These are phyloP conservation scores for Kwoniella mangroviensis DNA, from an alignment of 768 basidiomycete genomes.

Conservation along the genomic window DNA sequence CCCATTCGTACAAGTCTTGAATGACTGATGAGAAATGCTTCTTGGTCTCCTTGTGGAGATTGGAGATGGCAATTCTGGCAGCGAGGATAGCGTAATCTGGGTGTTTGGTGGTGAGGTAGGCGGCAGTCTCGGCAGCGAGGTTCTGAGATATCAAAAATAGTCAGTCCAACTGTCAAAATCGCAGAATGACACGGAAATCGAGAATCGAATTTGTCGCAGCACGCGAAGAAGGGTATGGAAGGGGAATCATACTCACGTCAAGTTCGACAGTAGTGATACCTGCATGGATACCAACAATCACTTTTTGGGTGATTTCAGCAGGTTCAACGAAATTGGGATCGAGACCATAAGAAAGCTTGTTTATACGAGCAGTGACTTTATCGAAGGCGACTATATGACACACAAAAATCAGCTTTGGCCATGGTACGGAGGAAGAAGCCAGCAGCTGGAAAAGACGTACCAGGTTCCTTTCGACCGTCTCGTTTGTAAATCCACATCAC, in stretches of 20 bases:
- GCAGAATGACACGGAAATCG: not conserved
- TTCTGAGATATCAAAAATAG: constrained; percentile 64
- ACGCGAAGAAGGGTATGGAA: not conserved
- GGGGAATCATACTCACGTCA: constrained; percentile 67
- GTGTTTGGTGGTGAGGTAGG: constrained; percentile 94
- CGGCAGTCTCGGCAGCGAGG: constrained; percentile 94
- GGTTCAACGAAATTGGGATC: constrained; percentile 90
- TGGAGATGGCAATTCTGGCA: constrained; percentile 97
- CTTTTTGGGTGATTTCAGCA: constrained; percentile 71
- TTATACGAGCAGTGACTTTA: constrained; percentile 56
- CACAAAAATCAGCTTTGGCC: not conserved
- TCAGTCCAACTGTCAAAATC: not conserved
- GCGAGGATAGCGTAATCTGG: constrained; percentile 98
- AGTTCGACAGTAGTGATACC: constrained; percentile 84
- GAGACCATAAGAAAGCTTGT: constrained; percentile 86
- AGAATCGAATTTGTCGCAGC: not conserved
- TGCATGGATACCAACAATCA: constrained; percentile 56
- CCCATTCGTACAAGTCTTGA: constrained; percentile 87
- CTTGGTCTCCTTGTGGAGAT: constrained; percentile 98
- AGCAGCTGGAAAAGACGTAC: constrained; percentile 25
- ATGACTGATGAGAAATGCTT: constrained; percentile 94
- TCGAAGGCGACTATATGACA: constrained; percentile 45
- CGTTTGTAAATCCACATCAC: constrained; percentile 56
- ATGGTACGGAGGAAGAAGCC: not conserved
- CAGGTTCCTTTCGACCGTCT: constrained; percentile 55